A percentile compares a stretch with the other conserved stretches of the same genome.
phyloP scores from a whole-genome alignment of 306 rosid species.

The Vicia villosa region DNA sequence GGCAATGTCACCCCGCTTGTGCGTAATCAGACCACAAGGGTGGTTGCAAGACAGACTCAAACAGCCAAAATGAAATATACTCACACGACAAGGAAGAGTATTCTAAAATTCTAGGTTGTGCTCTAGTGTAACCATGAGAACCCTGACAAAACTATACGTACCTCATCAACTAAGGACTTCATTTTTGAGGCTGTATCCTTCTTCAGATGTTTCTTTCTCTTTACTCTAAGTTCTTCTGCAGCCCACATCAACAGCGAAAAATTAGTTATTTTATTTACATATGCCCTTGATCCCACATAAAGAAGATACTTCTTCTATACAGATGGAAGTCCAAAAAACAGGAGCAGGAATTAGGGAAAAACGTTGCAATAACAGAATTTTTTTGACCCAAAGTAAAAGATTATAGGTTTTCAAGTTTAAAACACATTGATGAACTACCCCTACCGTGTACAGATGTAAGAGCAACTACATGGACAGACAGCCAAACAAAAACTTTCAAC shows the following conservation, averaged over 20 bases:
- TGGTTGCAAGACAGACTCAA: constrained; percentile 8
- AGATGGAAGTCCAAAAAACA: constrained; percentile 1
- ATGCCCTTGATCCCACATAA: constrained; percentile 15
- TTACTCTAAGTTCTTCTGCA: constrained; percentile 93
- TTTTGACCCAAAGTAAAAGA: not conserved
- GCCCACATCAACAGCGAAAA: constrained; percentile 38
- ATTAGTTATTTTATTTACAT: constrained; percentile 34
- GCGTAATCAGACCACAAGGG: constrained; percentile 28
- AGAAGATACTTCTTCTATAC: not conserved
- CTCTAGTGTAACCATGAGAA: constrained; percentile 14
- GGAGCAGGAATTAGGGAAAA: not conserved
- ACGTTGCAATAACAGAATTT: not conserved
- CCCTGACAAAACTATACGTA: constrained; percentile 40
- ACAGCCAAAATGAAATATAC: constrained; percentile 7
- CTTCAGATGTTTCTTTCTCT: constrained; percentile 92
- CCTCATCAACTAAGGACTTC: constrained; percentile 96
- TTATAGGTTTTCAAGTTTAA: constrained; percentile 10
- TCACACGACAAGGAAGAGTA: not conserved
- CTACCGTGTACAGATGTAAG: not conserved
- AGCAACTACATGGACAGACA: not conserved
- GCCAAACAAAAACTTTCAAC: not conserved
- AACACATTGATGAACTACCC: constrained; percentile 11
- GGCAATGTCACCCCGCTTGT: constrained; percentile 13
- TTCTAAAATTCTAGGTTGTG: constrained; percentile 29
- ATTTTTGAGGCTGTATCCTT: constrained; percentile 96